Conservation (phyloP, 2,329 filamentous ascomycete species). For the Trichoderma arundinaceum region DNA sequence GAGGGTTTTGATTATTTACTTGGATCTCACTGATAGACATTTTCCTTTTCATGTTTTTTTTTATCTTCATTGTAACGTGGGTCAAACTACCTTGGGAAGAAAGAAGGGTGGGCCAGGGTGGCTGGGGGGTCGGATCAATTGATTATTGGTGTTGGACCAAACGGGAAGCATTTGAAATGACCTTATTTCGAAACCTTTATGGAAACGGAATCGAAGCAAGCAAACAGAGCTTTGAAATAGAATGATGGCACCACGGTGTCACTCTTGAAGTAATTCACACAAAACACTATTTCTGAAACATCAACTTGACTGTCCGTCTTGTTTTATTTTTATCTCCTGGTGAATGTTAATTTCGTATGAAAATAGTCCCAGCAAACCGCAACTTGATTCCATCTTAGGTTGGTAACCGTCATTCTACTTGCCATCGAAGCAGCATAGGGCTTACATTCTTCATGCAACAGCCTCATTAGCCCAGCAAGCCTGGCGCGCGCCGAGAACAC, state of each 20-base stretch:
- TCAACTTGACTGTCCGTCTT: not conserved
- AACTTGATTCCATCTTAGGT: constrained; percentile 2
- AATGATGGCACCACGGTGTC: constrained; percentile 11
- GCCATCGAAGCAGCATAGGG: constrained; percentile 5
- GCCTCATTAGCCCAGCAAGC: constrained; percentile 10
- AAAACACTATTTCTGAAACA: too few species aligned
- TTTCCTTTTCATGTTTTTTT: not conserved
- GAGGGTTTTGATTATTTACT: not conserved
- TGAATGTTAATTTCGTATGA: not conserved
- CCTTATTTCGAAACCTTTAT: not conserved
- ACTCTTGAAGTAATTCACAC: constrained; percentile 17
- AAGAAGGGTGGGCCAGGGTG: not conserved
- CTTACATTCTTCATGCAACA: constrained; percentile 7
- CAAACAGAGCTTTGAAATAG: constrained; percentile 26
- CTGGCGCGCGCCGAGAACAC: not conserved
- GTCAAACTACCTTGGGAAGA: not conserved
- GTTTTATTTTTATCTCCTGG: not conserved
- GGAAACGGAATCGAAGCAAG: constrained; percentile 17
- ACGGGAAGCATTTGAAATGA: constrained; percentile 2
- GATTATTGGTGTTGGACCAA: not conserved
- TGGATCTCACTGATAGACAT: constrained; percentile 10
- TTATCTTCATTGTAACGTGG: not conserved
- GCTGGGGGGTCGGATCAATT: not conserved
- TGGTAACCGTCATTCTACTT: not conserved
- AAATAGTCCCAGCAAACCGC: not conserved